Conservation (phyloP, 495 filamentous ascomycete species). For the Xylaria acuta region DNA sequence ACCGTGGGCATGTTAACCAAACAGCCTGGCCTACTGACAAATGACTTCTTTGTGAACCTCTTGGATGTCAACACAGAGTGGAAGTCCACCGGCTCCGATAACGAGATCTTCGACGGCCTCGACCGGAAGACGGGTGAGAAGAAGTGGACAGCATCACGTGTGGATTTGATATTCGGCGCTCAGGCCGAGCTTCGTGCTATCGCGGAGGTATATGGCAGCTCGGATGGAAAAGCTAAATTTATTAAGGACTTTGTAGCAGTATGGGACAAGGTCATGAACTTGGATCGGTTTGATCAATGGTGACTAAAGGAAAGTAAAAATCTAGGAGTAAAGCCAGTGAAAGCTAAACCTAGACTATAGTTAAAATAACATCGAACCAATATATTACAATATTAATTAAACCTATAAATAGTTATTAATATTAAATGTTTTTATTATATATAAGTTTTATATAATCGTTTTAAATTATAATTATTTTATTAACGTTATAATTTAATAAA, state of each 20-base stretch:
- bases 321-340: not conserved
- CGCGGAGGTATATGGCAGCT: conserved; percentile 67
- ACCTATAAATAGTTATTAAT: too few species aligned
- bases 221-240: conserved; percentile 54
- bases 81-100: conserved; percentile 56
- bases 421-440: too few species aligned
- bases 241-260: conserved; percentile 72
- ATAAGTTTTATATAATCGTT: too few species aligned
- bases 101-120: conserved; percentile 64
- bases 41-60: conserved; percentile 79
- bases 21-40: conserved; percentile 68
- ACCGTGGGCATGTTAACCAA: conserved; percentile 66
- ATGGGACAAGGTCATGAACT: conserved; percentile 75
- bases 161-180: conserved; percentile 72
- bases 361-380: not conserved
- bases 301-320: not conserved
- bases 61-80: conserved; percentile 69
- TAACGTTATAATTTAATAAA: too few species aligned
- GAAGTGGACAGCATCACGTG: conserved; percentile 73
- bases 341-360: conserved; percentile 9
- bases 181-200: conserved; percentile 74
- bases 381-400: too few species aligned
- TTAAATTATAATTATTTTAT: too few species aligned
- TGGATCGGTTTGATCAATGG: conserved; percentile 66
- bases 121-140: conserved; percentile 71